Evolutionary conservation across 2,329 filamentous ascomycete species (phyloP).

Genomic region (Colletotrichum spinosum): DNA sequence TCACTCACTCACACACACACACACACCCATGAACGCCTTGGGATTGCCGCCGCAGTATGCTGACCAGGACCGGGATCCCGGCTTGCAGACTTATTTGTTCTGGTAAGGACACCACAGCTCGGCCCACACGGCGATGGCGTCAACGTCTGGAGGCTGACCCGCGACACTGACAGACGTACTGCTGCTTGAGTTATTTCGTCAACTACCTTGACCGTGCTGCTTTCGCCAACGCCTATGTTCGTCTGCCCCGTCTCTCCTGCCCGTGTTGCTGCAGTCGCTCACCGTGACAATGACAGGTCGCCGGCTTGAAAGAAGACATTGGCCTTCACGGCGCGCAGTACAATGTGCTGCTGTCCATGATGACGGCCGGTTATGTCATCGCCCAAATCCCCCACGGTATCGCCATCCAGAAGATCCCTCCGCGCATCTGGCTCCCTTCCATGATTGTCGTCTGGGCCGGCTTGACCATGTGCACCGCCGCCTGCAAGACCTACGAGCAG

Average conservation of each 20-base stretch:
- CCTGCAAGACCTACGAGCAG: conserved; percentile 44
- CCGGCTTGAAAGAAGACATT: conserved; percentile 60
- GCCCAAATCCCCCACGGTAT: conserved; percentile 59
- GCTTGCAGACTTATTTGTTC: conserved; percentile 45
- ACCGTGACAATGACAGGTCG: conserved; percentile 34
- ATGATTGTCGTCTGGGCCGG: conserved; percentile 62
- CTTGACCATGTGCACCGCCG: conserved; percentile 52
- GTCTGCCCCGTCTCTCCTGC: background rate
- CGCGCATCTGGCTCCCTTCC: conserved; percentile 59
- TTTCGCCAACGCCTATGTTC: conserved; percentile 59
- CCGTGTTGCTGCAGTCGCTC: background rate
- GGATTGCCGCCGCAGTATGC: background rate
- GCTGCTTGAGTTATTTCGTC: conserved; percentile 49
- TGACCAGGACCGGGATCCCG: background rate
- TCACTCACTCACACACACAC: no score
- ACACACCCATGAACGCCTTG: no score
- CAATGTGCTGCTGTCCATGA: conserved; percentile 55
- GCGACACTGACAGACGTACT: conserved; percentile 43
- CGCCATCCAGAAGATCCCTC: conserved; percentile 60
- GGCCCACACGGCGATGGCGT: background rate
- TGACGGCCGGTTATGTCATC: conserved; percentile 42
- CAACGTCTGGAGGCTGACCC: conserved; percentile 1
- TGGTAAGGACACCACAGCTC: conserved; percentile 37
- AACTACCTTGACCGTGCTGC: conserved; percentile 57
- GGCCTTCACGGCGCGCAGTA: conserved; percentile 58